Percentiles rank a stretch among this genome's conserved stretches.
Conservation (phyloP, 2,329 filamentous ascomycete genomes). For the Lachnellula subtilissima region DNA sequence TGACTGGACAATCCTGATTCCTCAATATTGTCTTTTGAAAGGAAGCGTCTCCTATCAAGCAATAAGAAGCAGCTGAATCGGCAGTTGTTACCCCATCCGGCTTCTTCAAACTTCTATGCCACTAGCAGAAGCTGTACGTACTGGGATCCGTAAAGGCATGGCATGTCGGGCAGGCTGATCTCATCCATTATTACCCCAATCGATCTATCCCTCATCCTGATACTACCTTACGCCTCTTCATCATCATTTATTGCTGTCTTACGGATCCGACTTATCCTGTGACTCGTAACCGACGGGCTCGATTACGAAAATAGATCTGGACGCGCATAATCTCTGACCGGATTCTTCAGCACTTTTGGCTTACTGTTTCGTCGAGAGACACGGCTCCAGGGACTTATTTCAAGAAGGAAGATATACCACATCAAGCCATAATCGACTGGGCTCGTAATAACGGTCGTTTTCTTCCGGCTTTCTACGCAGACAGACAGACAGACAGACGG, state of each 20-base stretch:
- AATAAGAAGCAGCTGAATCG: slow-evolving; percentile 1
- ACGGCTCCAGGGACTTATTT: background rate
- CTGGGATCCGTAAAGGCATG: background rate
- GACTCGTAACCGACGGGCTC: background rate
- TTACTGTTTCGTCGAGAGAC: background rate
- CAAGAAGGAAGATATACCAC: background rate
- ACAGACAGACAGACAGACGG: background rate
- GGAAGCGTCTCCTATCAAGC: background rate
- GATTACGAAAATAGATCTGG: background rate
- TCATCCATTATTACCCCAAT: slow-evolving; percentile 4
- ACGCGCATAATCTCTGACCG: background rate
- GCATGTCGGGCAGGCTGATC: slow-evolving; percentile 5
- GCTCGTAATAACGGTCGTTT: background rate
- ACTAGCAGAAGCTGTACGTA: slow-evolving; percentile 8
- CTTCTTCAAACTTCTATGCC: background rate
- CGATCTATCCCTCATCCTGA: slow-evolving; percentile 3
- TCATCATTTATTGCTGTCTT: slow-evolving; percentile 1
- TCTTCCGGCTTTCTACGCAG: background rate
- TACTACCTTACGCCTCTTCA: slow-evolving; percentile 8
- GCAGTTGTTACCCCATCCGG: slow-evolving; percentile 8
- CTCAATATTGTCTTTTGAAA: background rate
- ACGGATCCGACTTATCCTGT: background rate
- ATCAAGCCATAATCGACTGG: background rate
- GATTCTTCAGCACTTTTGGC: background rate
- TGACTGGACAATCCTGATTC: background rate